Evolutionary conservation across 2,329 filamentous ascomycete genomes (phyloP).

Genomic region (Diaporthe helianthi): DNA sequence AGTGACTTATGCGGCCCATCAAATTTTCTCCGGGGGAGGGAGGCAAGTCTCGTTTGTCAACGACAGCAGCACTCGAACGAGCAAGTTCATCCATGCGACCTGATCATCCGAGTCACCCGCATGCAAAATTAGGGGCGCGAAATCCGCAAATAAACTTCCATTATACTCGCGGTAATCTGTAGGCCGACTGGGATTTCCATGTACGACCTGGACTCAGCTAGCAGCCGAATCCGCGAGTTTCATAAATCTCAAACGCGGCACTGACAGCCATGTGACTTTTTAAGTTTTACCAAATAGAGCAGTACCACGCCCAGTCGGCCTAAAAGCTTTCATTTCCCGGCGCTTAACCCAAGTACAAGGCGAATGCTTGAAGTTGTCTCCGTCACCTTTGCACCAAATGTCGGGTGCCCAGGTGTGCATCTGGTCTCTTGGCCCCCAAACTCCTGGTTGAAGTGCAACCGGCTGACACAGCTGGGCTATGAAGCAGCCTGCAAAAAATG

Average conservation of each 20-base stretch:
- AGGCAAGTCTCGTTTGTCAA: too few species aligned
- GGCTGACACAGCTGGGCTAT: conserved; percentile 20
- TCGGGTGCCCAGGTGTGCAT: background rate
- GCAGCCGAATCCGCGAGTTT: background rate
- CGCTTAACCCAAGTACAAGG: background rate
- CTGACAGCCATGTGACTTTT: background rate
- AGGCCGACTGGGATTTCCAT: background rate
- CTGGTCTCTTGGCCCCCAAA: background rate
- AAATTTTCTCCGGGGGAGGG: too few species aligned
- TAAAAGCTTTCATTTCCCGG: conserved; percentile 4
- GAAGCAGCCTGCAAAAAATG: conserved; percentile 21
- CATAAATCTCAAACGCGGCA: conserved; percentile 23
- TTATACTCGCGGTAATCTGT: conserved; percentile 7
- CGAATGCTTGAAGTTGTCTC: too few species aligned
- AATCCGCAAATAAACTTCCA: conserved; percentile 16
- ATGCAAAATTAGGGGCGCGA: conserved; percentile 7
- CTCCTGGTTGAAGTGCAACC: conserved; percentile 2
- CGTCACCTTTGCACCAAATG: background rate
- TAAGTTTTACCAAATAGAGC: conserved; percentile 11
- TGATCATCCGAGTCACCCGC: conserved; percentile 11
- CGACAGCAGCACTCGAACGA: background rate
- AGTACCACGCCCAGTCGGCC: background rate
- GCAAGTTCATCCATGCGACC: conserved; percentile 9
- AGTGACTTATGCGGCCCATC: too few species aligned
- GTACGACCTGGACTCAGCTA: conserved; percentile 16